phyloP scores from a whole-genome alignment of 768 basidiomycete genomes.

The Xerocomellus intermedius region DNA sequence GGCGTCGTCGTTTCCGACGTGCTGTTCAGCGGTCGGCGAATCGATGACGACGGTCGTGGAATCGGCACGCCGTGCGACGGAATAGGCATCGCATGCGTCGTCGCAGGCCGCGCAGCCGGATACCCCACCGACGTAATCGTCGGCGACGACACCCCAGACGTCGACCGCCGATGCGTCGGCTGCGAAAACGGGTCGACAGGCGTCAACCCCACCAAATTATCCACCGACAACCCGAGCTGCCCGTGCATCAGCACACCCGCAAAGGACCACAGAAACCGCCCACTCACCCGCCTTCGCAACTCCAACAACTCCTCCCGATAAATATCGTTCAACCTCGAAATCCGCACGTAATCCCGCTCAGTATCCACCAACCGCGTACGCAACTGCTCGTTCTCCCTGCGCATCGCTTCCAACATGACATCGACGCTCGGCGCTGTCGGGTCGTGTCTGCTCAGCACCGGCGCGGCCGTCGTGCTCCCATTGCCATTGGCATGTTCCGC shows the following conservation, averaged over 20 bases:
- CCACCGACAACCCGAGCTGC: slow-evolving; percentile 43
- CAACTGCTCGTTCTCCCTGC: slow-evolving; percentile 76
- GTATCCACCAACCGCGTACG: slow-evolving; percentile 65
- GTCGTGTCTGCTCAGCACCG: slow-evolving; percentile 11
- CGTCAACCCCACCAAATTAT: slow-evolving; percentile 73
- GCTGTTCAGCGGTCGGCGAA: slow-evolving; percentile 51
- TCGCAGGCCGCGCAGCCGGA: slow-evolving; percentile 23
- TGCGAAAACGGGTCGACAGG: slow-evolving; percentile 68
- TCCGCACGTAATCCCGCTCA: slow-evolving; percentile 74
- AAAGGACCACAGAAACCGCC: too few relatives aligned
- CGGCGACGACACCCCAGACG: slow-evolving; percentile 36
- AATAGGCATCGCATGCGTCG: slow-evolving; percentile 64
- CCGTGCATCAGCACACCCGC: neutral
- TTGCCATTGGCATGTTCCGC: slow-evolving; percentile 6
- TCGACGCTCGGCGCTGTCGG: slow-evolving; percentile 44
- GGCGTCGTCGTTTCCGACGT: slow-evolving; percentile 59
- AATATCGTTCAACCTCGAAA: slow-evolving; percentile 74
- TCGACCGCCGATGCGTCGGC: slow-evolving; percentile 59
- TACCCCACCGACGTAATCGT: slow-evolving; percentile 26
- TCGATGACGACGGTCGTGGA: slow-evolving; percentile 65
- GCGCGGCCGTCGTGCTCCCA: slow-evolving; percentile 5
- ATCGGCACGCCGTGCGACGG: slow-evolving; percentile 70
- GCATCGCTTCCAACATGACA: slow-evolving; percentile 71
- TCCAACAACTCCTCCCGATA: slow-evolving; percentile 85
- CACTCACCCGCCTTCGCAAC: slow-evolving; percentile 66